A percentile compares a stretch with the other conserved stretches of the same genome.
Conservation (phyloP, 164 flowering plant species). For the Magnolia kwangsiensis region DNA sequence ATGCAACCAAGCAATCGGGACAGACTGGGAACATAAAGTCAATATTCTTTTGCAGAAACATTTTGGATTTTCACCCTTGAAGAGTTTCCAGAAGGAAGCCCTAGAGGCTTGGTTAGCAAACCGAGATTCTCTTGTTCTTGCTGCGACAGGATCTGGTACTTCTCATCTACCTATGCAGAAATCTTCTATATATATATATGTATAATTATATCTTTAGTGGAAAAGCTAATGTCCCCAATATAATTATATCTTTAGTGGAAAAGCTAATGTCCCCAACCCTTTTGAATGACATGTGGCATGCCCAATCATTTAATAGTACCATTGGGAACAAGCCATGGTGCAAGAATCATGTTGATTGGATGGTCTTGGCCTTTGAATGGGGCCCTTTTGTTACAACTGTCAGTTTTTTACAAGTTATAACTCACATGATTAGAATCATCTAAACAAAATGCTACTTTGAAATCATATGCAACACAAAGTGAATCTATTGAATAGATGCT, state of each 20-base stretch:
- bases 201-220: no score
- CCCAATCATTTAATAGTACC: no score
- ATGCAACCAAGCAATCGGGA: slow-evolving; percentile 29
- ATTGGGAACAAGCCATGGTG: no score
- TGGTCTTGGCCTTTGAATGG: no score
- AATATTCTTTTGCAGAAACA: slow-evolving; percentile 44
- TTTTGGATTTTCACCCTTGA: slow-evolving; percentile 71
- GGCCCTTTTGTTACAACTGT: no score
- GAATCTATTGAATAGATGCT: no score
- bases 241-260: no score
- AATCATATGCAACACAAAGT: no score
- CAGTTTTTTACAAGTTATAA: no score
- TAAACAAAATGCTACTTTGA: no score
- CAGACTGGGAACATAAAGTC: slow-evolving; percentile 61
- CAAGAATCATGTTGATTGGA: no score
- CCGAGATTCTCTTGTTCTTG: slow-evolving; percentile 84
- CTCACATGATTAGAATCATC: no score
- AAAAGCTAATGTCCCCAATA: background rate
- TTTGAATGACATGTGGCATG: background rate
- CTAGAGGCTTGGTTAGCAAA: slow-evolving; percentile 63
- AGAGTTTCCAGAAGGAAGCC: slow-evolving; percentile 81
- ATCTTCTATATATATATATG: background rate
- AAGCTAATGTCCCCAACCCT: background rate
- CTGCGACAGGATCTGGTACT: slow-evolving; percentile 94
- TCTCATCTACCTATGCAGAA: slow-evolving; percentile 3